Evolutionary conservation across 495 filamentous ascomycete species (phyloP).

Genomic region (Pyrenula aspistea): DNA sequence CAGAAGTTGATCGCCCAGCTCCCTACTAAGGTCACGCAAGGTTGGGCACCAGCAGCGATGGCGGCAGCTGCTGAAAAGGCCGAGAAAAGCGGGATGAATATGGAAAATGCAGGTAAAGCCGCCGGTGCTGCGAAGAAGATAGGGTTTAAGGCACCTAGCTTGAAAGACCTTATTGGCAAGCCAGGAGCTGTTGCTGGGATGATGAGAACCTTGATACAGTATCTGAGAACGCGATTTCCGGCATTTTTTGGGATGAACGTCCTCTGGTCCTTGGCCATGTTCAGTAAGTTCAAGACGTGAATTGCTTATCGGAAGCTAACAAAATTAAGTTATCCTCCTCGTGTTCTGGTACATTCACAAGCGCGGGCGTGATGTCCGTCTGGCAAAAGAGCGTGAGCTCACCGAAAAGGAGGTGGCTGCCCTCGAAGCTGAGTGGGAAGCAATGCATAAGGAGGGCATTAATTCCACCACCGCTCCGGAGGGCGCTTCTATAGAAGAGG

Average conservation of each 20-base stretch:
- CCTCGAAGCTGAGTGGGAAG: slow-evolving; percentile 24
- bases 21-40: slow-evolving; percentile 65
- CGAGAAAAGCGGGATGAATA: slow-evolving; percentile 51
- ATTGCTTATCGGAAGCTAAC: neutral
- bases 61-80: slow-evolving; percentile 61
- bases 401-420: slow-evolving; percentile 34
- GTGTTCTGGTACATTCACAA: slow-evolving; percentile 98
- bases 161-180: slow-evolving; percentile 75
- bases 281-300: slow-evolving; percentile 47
- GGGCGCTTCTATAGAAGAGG: slow-evolving; percentile 28
- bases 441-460: slow-evolving; percentile 29
- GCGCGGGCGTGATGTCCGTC: slow-evolving; percentile 69
- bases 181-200: slow-evolving; percentile 72
- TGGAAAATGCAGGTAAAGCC: slow-evolving; percentile 35
- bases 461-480: slow-evolving; percentile 32
- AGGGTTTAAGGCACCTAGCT: slow-evolving; percentile 39
- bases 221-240: slow-evolving; percentile 72
- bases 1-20: slow-evolving; percentile 79
- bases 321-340: slow-evolving; percentile 34
- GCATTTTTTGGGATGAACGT: slow-evolving; percentile 76
- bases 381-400: slow-evolving; percentile 56
- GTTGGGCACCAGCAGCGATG: slow-evolving; percentile 66
- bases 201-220: slow-evolving; percentile 75
- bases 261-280: slow-evolving; percentile 72
- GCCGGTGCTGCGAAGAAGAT: slow-evolving; percentile 36